phyloP scores from a whole-genome alignment of 495 filamentous ascomycete species.

The Cairneyella variabilis region DNA sequence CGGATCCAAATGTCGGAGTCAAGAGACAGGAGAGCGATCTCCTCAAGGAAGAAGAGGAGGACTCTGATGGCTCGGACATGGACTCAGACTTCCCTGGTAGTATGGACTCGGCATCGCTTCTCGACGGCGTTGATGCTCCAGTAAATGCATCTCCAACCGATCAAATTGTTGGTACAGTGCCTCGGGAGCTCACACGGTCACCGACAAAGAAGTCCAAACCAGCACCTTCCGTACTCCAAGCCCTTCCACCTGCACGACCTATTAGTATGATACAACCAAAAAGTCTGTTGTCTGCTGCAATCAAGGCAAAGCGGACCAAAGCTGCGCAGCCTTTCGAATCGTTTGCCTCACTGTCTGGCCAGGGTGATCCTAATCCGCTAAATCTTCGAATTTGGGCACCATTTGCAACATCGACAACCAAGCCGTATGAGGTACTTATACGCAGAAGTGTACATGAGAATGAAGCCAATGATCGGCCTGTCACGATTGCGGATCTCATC shows the following conservation, averaged over 20 bases:
- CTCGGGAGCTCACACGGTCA: constrained; percentile 45
- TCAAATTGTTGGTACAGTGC: constrained; percentile 52
- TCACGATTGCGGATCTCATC: constrained; percentile 87
- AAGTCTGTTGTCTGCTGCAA: constrained; percentile 60
- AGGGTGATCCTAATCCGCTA: constrained; percentile 77
- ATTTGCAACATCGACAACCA: constrained; percentile 67
- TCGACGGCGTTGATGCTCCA: constrained; percentile 45
- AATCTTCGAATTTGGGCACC: constrained; percentile 84
- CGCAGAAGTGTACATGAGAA: constrained; percentile 70
- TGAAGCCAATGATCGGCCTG: constrained; percentile 55
- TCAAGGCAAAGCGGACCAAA: constrained; percentile 77
- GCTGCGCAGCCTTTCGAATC: constrained; percentile 78
- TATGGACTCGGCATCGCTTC: constrained; percentile 49
- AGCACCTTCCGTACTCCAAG: constrained; percentile 59
- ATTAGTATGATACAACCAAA: constrained; percentile 79
- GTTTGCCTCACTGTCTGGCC: constrained; percentile 83
- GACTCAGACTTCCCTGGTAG: constrained; percentile 50
- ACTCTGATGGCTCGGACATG: constrained; percentile 53
- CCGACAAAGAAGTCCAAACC: constrained; percentile 59
- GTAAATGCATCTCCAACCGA: constrained; percentile 41
- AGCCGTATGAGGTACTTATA: constrained; percentile 69
- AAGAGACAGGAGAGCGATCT: constrained; percentile 49
- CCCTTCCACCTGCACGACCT: constrained; percentile 87
- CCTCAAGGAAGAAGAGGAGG: constrained; percentile 53
- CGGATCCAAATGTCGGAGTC: constrained; percentile 30